These are phyloP conservation scores for Alternaria viburni DNA, from an alignment of 2,329 filamentous ascomycete species.

Conservation along the genomic window DNA sequence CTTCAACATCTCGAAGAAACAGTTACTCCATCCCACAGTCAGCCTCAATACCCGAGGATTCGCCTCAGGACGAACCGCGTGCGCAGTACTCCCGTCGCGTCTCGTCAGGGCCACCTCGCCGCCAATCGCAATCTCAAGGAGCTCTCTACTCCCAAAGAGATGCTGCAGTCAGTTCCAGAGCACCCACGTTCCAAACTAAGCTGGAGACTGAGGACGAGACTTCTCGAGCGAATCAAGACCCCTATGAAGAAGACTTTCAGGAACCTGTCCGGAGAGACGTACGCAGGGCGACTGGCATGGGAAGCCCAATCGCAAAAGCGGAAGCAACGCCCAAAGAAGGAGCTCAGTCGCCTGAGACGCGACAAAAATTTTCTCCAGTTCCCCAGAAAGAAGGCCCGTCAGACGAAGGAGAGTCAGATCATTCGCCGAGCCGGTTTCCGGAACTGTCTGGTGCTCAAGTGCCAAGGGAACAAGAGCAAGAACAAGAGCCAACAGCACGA, in stretches of 20 bases:
- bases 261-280: not conserved
- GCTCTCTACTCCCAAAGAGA: not conserved
- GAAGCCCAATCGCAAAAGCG: not conserved
- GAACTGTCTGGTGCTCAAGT: slow-evolving; percentile 6
- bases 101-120: not conserved
- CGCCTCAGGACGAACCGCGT: not conserved
- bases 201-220: not conserved
- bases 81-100: not conserved
- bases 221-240: not conserved
- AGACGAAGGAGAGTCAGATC: not conserved
- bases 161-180: not conserved
- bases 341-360: not conserved
- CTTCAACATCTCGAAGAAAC: slow-evolving; percentile 3
- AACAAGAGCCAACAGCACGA: slow-evolving; percentile 2
- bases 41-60: slow-evolving; percentile 6
- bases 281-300: not conserved
- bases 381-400: slow-evolving; percentile 7
- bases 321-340: not conserved
- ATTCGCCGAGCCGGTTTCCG: slow-evolving; percentile 4
- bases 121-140: not conserved
- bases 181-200: not conserved
- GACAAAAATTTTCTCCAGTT: not conserved
- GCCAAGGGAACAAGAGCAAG: slow-evolving; percentile 6
- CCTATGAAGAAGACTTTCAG: not conserved
- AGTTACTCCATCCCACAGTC: slow-evolving; percentile 11